Conservation (phyloP, 495 filamentous ascomycete genomes). For the Elasticomyces elasticus region DNA sequence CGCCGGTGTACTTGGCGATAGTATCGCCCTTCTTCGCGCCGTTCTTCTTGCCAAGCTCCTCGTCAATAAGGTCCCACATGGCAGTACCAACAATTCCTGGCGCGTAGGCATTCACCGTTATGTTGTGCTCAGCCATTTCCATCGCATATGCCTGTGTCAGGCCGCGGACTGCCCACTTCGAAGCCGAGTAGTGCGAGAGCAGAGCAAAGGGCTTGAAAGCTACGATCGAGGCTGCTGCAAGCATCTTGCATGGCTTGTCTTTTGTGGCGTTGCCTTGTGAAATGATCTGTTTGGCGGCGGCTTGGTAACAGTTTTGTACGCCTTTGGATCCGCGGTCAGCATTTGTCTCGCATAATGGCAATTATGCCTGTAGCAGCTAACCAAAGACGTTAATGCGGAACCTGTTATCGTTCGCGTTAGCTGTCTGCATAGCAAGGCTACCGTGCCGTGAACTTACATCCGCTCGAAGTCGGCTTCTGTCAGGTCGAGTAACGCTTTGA, state of each 20-base stretch:
- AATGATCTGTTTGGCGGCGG: slow-evolving; percentile 47
- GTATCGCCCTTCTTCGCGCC: slow-evolving; percentile 43
- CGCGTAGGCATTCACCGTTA: slow-evolving; percentile 52
- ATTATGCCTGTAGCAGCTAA: too few species aligned
- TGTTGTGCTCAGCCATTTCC: slow-evolving; percentile 45
- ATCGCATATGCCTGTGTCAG: slow-evolving; percentile 49
- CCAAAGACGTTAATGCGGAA: slow-evolving; percentile 46
- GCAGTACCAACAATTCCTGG: slow-evolving; percentile 52
- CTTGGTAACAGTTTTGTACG: slow-evolving; percentile 48
- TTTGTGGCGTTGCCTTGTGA: slow-evolving; percentile 27
- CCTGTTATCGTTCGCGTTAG: too few species aligned
- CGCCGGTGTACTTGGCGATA: slow-evolving; percentile 36
- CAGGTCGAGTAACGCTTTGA: slow-evolving; percentile 42
- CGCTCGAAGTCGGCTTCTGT: slow-evolving; percentile 39
- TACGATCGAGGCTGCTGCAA: slow-evolving; percentile 41
- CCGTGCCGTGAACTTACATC: too few species aligned
- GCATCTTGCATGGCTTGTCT: slow-evolving; percentile 38
- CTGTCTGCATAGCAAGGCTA: too few species aligned
- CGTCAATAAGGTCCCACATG: slow-evolving; percentile 53
- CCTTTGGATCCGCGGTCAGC: too few species aligned
- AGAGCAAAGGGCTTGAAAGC: slow-evolving; percentile 45
- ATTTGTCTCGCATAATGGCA: too few species aligned
- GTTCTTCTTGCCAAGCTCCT: slow-evolving; percentile 37
- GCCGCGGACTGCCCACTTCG: slow-evolving; percentile 52
- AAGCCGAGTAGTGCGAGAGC: slow-evolving; percentile 47